Conservation (phyloP, 2,329 filamentous ascomycete species). For the Remersonia thermophila region DNA sequence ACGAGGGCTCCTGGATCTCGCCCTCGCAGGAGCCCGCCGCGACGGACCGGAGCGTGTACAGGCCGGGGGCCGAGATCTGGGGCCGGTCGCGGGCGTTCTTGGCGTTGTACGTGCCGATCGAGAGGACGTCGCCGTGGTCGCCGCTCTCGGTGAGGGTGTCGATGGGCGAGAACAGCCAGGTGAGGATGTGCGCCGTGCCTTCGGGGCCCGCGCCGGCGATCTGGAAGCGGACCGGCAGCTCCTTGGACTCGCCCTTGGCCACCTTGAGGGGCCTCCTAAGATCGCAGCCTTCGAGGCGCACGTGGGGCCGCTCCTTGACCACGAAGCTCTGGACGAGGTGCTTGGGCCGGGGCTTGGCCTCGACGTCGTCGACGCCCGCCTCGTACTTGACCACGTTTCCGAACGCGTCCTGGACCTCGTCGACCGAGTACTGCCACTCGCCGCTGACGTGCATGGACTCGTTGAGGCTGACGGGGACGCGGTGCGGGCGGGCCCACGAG, state of each 20-base stretch:
- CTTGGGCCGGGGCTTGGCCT: constrained; percentile 46
- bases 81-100: constrained; percentile 52
- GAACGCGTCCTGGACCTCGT: constrained; percentile 83
- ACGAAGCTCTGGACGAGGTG: constrained; percentile 64
- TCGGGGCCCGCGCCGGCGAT: constrained; percentile 45
- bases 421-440: constrained; percentile 78
- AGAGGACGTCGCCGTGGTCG: constrained; percentile 51
- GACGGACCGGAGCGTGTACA: constrained; percentile 75
- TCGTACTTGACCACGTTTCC: constrained; percentile 76
- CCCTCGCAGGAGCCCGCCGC: constrained; percentile 72
- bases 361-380: constrained; percentile 52
- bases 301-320: constrained; percentile 75
- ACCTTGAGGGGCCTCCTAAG: constrained; percentile 70
- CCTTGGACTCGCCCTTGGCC: constrained; percentile 56
- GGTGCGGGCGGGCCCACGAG: constrained; percentile 68
- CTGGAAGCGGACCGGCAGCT: constrained; percentile 60
- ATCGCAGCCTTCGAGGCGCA: constrained; percentile 63
- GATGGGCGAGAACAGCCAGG: constrained; percentile 72
- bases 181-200: constrained; percentile 58
- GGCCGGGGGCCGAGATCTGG: constrained; percentile 60
- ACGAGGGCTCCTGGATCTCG: constrained; percentile 83
- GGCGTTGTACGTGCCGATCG: constrained; percentile 45
- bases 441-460: constrained; percentile 74
- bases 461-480: constrained; percentile 70
- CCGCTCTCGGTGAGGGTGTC: constrained; percentile 56